Base-by-base conservation (phyloP, 495 filamentous ascomycete species). In the Penicillium coffeae region DNA sequence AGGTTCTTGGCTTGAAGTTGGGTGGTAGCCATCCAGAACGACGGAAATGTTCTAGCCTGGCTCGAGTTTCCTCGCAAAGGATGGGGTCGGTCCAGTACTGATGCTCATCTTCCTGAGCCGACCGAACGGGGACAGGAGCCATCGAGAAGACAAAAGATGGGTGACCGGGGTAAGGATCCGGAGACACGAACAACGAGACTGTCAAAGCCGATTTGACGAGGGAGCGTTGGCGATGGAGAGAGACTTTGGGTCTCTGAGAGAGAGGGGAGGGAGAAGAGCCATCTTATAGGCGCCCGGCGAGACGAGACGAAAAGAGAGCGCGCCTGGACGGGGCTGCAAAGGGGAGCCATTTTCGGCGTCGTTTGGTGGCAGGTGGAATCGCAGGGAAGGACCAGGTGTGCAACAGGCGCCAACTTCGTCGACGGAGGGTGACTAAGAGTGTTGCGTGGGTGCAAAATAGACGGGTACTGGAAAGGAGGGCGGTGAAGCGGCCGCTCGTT, bases 61-160 rank as follows among this genome's bases (percentile, higher is more conserved):
- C 47, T 60, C 48, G 46, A 55, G 58, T 62, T 49, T 62, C 55
- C 48, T 65, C 52, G 37, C 47, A 62, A 49, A 69, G 61, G 30
- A 69, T 66, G 19, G 61, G 56, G 38, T 66, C 47, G 42, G 60
- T 61, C 65, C 48, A 69, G 51, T 52, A 57, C 40, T 69, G 30
- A 47, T 63, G 48, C 35, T 66, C 34, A 54, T 56, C 36, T n/a
- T 2, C 15, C 16, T 68, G 33, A 50, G 58, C 56, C 1, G 45
- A 43, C 22, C 43, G 52, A 27, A 59, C 21, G 38, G 41, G 41
- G 16, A 32, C 7, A 52, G 50, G 41, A 27, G 43, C 52, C 45
- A 60, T 60, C 8, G 16, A 9, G 45, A 37, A 18, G 43, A 41
- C 14, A 15, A 12, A 37, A 35, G 30, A 45, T 22, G 22, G 50